These are phyloP conservation scores for Stereocaulon alpinum DNA, from an alignment of 495 filamentous ascomycete genomes.

Conservation along the genomic window DNA sequence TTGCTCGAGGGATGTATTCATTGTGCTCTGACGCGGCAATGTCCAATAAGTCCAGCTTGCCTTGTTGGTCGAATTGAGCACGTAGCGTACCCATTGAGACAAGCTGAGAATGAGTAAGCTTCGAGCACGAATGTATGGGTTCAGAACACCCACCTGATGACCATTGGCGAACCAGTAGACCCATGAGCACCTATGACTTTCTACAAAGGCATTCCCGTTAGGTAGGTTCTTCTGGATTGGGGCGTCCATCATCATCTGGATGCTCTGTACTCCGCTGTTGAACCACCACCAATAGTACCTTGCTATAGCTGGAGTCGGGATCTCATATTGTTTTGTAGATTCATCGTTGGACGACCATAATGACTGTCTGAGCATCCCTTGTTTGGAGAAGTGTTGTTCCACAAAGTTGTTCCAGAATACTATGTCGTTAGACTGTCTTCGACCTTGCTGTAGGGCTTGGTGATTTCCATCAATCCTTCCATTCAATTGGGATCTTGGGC, in stretches of 20 bases:
- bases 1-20: constrained; percentile 55
- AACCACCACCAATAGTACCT: constrained; percentile 77
- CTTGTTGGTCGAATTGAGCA: constrained; percentile 56
- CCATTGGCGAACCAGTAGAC: constrained; percentile 65
- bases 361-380: constrained; percentile 56
- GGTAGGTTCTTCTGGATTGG: constrained; percentile 45
- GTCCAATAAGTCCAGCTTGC: constrained; percentile 64
- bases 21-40: constrained; percentile 52
- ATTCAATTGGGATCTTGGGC: constrained; percentile 32
- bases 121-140: constrained; percentile 2
- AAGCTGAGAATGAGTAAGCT: constrained; percentile 38
- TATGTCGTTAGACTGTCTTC: constrained; percentile 50
- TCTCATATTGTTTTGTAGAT: constrained; percentile 62
- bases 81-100: constrained; percentile 51
- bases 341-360: constrained; percentile 42
- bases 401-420: constrained; percentile 67
- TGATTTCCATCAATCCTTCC: not conserved
- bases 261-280: constrained; percentile 66
- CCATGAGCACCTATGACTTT: constrained; percentile 51
- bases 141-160: constrained; percentile 46
- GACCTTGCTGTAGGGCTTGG: constrained; percentile 33
- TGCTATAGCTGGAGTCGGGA: constrained; percentile 60
- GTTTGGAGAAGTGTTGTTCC: constrained; percentile 60
- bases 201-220: constrained; percentile 54
- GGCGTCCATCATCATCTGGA: constrained; percentile 62